Evolutionary conservation across 2,329 filamentous ascomycete genomes (phyloP).

Genomic region (Cercospora zeina): DNA sequence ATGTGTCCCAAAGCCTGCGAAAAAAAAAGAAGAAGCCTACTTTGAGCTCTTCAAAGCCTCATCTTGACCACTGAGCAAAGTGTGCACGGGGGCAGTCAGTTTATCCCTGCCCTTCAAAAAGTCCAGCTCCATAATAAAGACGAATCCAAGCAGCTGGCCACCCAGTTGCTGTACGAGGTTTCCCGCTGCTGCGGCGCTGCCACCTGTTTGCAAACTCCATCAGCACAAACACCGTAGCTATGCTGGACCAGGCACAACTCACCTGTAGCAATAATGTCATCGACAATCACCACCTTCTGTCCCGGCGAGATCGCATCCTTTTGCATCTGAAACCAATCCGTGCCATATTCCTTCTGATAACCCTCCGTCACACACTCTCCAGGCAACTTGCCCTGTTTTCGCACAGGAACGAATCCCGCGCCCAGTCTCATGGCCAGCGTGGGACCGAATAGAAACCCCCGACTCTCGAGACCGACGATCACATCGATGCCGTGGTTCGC

Average conservation of each 20-base stretch:
- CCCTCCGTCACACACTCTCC: constrained; percentile 80
- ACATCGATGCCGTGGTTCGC: constrained; percentile 62
- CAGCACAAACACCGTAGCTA: neutral
- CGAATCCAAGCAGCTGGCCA: constrained; percentile 80
- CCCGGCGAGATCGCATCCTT: constrained; percentile 77
- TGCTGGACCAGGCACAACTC: constrained; percentile 43
- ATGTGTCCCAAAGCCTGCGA: neutral
- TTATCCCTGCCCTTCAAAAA: constrained; percentile 90
- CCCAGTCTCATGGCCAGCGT: constrained; percentile 79
- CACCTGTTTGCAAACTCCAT: constrained; percentile 60
- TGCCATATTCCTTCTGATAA: constrained; percentile 94
- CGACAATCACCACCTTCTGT: constrained; percentile 88
- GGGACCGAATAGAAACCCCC: constrained; percentile 94
- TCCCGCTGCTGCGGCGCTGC: constrained; percentile 84
- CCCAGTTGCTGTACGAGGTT: constrained; percentile 83
- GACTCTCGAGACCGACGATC: constrained; percentile 87
- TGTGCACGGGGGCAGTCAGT: constrained; percentile 79
- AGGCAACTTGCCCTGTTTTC: constrained; percentile 94
- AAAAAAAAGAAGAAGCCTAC: constrained; percentile 1
- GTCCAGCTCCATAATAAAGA: constrained; percentile 94
- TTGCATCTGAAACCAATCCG: constrained; percentile 96
- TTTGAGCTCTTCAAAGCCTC: constrained; percentile 32
- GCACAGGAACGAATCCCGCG: constrained; percentile 85
- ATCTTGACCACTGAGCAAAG: constrained; percentile 70
- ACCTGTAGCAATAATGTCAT: constrained; percentile 99